These are phyloP conservation scores for Entomophthora muscae DNA, from an alignment of 371 early-diverging fungal species.

Conservation along the genomic window DNA sequence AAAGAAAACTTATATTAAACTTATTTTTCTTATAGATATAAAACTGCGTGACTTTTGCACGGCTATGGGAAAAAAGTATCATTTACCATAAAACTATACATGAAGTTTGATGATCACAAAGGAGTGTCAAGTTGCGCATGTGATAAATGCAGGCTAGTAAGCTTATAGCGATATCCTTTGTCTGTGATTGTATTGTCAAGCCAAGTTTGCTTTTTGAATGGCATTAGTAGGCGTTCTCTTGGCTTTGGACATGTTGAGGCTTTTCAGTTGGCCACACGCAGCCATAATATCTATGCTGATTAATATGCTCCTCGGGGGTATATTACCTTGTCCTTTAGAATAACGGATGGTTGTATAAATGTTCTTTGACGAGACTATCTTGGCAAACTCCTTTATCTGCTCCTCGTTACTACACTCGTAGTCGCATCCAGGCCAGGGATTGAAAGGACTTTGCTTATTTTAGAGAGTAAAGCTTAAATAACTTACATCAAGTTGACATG, in stretches of 20 bases:
- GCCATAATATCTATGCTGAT: constrained; percentile 40
- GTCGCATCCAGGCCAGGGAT: constrained; percentile 59
- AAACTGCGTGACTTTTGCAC: too few species aligned
- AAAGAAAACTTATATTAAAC: too few species aligned
- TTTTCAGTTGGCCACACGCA: constrained; percentile 51
- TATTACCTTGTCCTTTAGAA: constrained; percentile 34
- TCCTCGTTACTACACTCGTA: constrained; percentile 29
- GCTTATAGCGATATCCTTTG: too few species aligned
- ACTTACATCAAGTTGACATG: constrained; percentile 71
- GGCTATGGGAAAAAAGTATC: too few species aligned
- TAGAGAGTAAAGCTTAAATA: not conserved
- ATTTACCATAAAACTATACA: too few species aligned
- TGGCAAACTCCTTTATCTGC: constrained; percentile 28
- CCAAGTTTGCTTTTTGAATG: too few species aligned
- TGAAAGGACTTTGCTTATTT: constrained; percentile 34
- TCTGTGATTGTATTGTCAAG: too few species aligned
- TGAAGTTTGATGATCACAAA: too few species aligned
- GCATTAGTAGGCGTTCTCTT: too few species aligned
- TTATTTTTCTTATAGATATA: too few species aligned
- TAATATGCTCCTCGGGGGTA: not conserved
- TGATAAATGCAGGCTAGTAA: too few species aligned
- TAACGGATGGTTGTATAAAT: constrained; percentile 30
- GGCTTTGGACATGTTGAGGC: not conserved
- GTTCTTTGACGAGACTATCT: constrained; percentile 23
- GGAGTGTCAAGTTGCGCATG: too few species aligned